Conservation (phyloP, 2,329 filamentous ascomycete genomes). For the Peltaster fructicola region DNA sequence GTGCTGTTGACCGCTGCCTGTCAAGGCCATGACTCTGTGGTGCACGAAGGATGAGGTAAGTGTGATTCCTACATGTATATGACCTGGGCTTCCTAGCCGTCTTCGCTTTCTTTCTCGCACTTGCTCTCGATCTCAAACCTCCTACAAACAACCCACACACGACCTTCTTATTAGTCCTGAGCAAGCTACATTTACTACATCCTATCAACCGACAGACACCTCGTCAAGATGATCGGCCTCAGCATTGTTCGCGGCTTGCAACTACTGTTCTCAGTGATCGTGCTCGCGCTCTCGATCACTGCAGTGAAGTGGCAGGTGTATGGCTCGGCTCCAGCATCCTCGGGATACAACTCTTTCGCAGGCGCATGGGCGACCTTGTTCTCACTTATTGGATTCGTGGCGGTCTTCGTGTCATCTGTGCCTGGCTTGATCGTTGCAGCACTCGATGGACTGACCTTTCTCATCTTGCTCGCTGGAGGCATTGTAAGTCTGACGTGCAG, state of each 20-base stretch:
- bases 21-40: too few species aligned
- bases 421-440: constrained; percentile 8
- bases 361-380: constrained; percentile 11
- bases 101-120: too few species aligned
- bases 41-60: too few species aligned
- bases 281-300: constrained; percentile 13
- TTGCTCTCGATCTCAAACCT: too few species aligned
- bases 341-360: constrained; percentile 10
- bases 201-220: too few species aligned
- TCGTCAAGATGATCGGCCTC: constrained; percentile 5
- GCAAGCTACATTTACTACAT: too few species aligned
- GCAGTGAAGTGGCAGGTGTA: constrained; percentile 10
- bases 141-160: too few species aligned
- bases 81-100: too few species aligned
- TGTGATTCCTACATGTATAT: too few species aligned
- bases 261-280: constrained; percentile 12
- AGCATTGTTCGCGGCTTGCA: constrained; percentile 7
- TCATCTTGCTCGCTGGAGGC: constrained; percentile 12
- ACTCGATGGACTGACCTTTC: constrained; percentile 9
- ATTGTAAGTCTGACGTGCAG: constrained; percentile 9
- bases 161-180: too few species aligned
- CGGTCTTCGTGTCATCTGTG: constrained; percentile 8
- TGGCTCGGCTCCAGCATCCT: constrained; percentile 9
- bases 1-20: too few species aligned
- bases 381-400: constrained; percentile 9